Percentiles rank a stretch among this genome's conserved stretches.
Evolutionary conservation across 768 basidiomycete species (phyloP).

Genomic region (Lenzites betulinus): DNA sequence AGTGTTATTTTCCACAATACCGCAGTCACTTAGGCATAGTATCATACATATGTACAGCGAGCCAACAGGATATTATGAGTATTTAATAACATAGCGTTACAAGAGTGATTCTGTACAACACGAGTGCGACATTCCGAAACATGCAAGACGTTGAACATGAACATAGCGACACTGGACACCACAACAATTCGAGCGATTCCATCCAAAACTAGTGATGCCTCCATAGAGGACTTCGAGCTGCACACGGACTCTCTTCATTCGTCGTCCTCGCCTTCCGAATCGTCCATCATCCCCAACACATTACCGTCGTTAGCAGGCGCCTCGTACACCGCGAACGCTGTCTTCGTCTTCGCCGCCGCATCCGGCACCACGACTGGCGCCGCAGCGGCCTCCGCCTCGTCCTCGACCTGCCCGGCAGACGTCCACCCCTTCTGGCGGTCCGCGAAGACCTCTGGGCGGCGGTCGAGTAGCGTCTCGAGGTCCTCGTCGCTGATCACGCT

Average conservation of each 20-base stretch:
- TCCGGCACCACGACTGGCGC: slow-evolving; percentile 15
- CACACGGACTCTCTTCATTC: not conserved
- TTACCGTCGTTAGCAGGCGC: slow-evolving; percentile 67
- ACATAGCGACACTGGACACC: not conserved
- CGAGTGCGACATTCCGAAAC: not conserved
- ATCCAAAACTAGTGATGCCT: not conserved
- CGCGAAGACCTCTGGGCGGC: slow-evolving; percentile 70
- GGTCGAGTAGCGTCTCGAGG: slow-evolving; percentile 77
- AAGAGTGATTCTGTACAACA: not conserved
- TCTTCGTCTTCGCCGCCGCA: slow-evolving; percentile 33
- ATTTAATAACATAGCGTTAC: no score
- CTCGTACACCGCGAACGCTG: slow-evolving; percentile 79
- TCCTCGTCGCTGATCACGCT: slow-evolving; percentile 83
- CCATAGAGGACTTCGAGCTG: no score
- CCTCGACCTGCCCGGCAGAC: slow-evolving; percentile 40
- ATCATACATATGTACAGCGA: no score
- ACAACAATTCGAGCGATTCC: not conserved
- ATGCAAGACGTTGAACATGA: not conserved
- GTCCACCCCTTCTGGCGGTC: slow-evolving; percentile 77
- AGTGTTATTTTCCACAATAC: no score
- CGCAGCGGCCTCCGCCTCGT: slow-evolving; percentile 11
- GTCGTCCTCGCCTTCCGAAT: slow-evolving; percentile 24
- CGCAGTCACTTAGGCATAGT: no score
- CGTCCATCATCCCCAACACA: slow-evolving; percentile 66
- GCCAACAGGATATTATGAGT: not conserved